Evolutionary conservation across 176 grass and related monocot genomes (phyloP).

Genomic region (Typha latifolia): DNA sequence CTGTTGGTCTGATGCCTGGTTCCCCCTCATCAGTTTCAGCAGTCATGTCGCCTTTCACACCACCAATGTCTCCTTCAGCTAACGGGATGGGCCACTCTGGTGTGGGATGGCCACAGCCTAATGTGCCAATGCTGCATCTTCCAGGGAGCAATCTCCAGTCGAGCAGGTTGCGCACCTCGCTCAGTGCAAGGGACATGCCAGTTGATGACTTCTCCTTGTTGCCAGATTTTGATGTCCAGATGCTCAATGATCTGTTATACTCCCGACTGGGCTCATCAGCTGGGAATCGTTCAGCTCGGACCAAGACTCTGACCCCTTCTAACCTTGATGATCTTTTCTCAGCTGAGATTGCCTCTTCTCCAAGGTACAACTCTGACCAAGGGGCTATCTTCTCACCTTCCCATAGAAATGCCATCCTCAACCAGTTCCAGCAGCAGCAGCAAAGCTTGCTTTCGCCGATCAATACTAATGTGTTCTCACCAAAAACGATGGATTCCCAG

Average conservation of each 20-base stretch:
- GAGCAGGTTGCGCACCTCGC: slow-evolving; percentile 72
- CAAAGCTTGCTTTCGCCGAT: slow-evolving; percentile 69
- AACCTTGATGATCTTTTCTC: slow-evolving; percentile 71
- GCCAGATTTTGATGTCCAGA: slow-evolving; percentile 49
- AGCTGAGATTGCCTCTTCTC: slow-evolving; percentile 58
- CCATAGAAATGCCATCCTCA: slow-evolving; percentile 59
- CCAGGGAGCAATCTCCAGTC: slow-evolving; percentile 40
- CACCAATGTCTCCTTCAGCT: slow-evolving; percentile 15
- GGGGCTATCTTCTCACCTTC: slow-evolving; percentile 60
- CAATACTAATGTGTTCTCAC: slow-evolving; percentile 56
- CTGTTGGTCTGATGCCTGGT: slow-evolving; percentile 47
- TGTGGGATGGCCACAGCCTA: slow-evolving; percentile 19
- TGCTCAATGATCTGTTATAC: slow-evolving; percentile 55
- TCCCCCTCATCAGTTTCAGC: slow-evolving; percentile 48
- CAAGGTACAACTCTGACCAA: slow-evolving; percentile 56
- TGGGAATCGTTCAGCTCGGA: slow-evolving; percentile 12
- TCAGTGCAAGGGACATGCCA: slow-evolving; percentile 65
- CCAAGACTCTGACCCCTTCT: slow-evolving; percentile 35
- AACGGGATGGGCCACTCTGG: slow-evolving; percentile 16
- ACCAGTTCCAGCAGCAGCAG: slow-evolving; percentile 86
- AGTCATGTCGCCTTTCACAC: slow-evolving; percentile 25
- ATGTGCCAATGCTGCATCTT: slow-evolving; percentile 16
- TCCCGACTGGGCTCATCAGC: slow-evolving; percentile 17
- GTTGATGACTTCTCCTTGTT: slow-evolving; percentile 51
- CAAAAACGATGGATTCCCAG: slow-evolving; percentile 47